phyloP scores from a whole-genome alignment of 805 yeast species.

The Sungouiozyma intestinalis region DNA sequence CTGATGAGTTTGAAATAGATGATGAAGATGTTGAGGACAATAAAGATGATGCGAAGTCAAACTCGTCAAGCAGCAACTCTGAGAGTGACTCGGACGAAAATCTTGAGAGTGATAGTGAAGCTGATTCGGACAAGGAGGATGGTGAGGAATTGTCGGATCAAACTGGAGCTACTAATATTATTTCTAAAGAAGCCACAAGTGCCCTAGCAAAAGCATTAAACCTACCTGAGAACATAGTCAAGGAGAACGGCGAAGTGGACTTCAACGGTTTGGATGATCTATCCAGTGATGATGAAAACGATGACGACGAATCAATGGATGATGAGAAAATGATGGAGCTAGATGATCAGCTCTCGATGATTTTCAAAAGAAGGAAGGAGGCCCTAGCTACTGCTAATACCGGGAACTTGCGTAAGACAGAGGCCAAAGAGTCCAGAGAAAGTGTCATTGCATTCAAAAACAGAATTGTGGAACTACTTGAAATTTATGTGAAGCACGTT shows the following conservation, averaged over 20 bases:
- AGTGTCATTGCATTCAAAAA: conserved; percentile 70
- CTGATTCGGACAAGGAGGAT: conserved; percentile 25
- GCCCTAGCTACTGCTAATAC: conserved; percentile 45
- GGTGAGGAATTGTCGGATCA: conserved; percentile 32
- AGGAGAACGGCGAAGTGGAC: conserved; percentile 35
- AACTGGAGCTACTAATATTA: conserved; percentile 23
- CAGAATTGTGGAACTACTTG: conserved; percentile 68
- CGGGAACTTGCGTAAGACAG: conserved; percentile 61
- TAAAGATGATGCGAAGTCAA: conserved; percentile 26
- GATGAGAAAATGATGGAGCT: conserved; percentile 95
- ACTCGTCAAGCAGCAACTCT: conserved; percentile 22
- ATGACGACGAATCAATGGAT: conserved; percentile 70
- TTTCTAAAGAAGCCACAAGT: conserved; percentile 44
- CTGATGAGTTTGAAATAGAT: conserved; percentile 36
- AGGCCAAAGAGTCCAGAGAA: conserved; percentile 69
- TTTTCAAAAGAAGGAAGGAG: conserved; percentile 73
- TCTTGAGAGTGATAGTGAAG: conserved; percentile 23
- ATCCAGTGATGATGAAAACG: conserved; percentile 37
- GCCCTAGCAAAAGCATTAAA: conserved; percentile 65
- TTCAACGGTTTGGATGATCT: conserved; percentile 39
- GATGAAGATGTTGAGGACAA: conserved; percentile 34
- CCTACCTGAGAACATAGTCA: conserved; percentile 41
- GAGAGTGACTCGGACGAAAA: conserved; percentile 26
- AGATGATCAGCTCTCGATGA: conserved; percentile 71
- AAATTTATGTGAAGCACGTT: conserved; percentile 44